These are phyloP conservation scores for Scheffersomyces segobiensis DNA, from an alignment of 1,139 yeast genomes.

Conservation along the genomic window DNA sequence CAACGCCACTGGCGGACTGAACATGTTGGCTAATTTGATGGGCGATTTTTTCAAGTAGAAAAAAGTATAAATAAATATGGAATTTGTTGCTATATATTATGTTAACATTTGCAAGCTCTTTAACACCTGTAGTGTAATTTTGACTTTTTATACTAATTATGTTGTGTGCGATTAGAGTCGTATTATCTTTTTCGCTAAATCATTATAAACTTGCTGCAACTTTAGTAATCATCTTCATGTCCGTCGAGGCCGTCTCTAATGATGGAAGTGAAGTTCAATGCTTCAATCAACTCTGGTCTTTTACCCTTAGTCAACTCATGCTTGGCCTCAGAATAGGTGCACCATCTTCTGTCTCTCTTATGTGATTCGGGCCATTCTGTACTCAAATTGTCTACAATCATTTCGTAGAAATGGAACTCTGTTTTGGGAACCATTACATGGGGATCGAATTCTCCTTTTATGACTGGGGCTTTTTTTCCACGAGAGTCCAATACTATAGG, in stretches of 20 bases:
- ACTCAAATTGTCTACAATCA: constrained; percentile 57
- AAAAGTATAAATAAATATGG: neutral
- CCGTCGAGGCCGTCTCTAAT: constrained; percentile 26
- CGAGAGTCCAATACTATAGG: constrained; percentile 72
- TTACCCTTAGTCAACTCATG: constrained; percentile 59
- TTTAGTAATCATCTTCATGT: constrained; percentile 4
- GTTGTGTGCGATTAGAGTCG: neutral
- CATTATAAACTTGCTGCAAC: neutral
- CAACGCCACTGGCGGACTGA: constrained; percentile 57
- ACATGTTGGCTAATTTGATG: constrained; percentile 83
- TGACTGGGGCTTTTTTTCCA: constrained; percentile 59
- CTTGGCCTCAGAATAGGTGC: constrained; percentile 69
- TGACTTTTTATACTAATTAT: neutral
- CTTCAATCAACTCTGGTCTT: constrained; percentile 69
- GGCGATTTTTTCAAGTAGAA: constrained; percentile 62
- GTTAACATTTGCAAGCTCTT: neutral
- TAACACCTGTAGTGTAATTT: neutral
- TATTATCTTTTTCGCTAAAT: neutral
- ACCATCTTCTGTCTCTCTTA: constrained; percentile 71
- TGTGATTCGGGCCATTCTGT: constrained; percentile 73
- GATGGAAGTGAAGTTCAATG: constrained; percentile 57
- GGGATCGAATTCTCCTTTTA: constrained; percentile 45
- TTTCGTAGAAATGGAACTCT: constrained; percentile 83
- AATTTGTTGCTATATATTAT: neutral
- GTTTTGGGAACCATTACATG: constrained; percentile 55